Conservation (phyloP, 805 yeast genomes). For the Yamadazyma paraphyllophila region DNA sequence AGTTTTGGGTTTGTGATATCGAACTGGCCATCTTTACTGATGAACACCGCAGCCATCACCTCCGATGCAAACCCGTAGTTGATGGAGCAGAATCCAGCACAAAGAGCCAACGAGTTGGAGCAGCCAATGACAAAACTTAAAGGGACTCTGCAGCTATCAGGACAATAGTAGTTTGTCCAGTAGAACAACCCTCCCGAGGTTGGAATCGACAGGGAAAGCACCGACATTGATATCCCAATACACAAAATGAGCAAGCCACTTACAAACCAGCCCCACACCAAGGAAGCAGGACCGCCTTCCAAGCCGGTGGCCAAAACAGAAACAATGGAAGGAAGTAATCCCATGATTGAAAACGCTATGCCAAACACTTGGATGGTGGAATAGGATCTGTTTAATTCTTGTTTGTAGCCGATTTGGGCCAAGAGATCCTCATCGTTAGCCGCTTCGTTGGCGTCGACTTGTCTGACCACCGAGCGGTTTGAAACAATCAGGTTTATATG, state of each 20-base stretch:
- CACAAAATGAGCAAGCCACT: slow-evolving; percentile 54
- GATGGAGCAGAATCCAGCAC: slow-evolving; percentile 66
- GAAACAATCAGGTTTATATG: slow-evolving; percentile 13
- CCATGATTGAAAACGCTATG: slow-evolving; percentile 72
- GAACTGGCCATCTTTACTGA: slow-evolving; percentile 54
- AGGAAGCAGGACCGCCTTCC: slow-evolving; percentile 61
- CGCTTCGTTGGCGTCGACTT: slow-evolving; percentile 18
- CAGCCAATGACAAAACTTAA: slow-evolving; percentile 64
- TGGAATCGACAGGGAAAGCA: slow-evolving; percentile 66
- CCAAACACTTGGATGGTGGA: slow-evolving; percentile 66
- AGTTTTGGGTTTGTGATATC: slow-evolving; percentile 50
- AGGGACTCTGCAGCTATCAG: slow-evolving; percentile 48
- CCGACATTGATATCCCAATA: slow-evolving; percentile 62
- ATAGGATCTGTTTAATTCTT: slow-evolving; percentile 61
- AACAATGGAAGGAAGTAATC: slow-evolving; percentile 62
- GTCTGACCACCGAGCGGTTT: slow-evolving; percentile 20
- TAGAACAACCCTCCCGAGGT: slow-evolving; percentile 71
- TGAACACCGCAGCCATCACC: slow-evolving; percentile 56
- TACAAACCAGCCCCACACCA: slow-evolving; percentile 73
- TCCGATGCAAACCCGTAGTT: slow-evolving; percentile 67
- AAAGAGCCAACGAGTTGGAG: slow-evolving; percentile 63
- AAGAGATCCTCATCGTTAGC: slow-evolving; percentile 24
- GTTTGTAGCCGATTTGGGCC: slow-evolving; percentile 68
- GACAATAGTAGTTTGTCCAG: slow-evolving; percentile 56
- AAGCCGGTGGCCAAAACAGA: slow-evolving; percentile 55